These are phyloP conservation scores for Amanita inopinata DNA, from an alignment of 768 basidiomycete species.

Conservation along the genomic window DNA sequence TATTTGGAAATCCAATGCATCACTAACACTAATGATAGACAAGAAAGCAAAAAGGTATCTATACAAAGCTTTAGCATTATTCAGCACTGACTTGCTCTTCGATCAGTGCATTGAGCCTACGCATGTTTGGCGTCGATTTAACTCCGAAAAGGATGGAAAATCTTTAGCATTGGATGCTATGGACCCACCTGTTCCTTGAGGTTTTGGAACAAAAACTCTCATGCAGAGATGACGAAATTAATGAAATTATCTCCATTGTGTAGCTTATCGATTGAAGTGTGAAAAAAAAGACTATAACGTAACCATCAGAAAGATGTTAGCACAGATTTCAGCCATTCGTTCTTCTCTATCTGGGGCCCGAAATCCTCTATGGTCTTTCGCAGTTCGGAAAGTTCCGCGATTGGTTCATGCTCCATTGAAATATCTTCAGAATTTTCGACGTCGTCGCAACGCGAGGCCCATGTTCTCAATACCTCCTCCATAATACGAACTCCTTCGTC, in stretches of 20 bases:
- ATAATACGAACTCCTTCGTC: constrained; percentile 78
- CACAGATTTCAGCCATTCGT: constrained; percentile 66
- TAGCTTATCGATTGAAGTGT: too few species aligned
- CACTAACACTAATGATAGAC: constrained; percentile 87
- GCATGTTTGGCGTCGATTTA: constrained; percentile 76
- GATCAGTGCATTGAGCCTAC: constrained; percentile 75
- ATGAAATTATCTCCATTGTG: too few species aligned
- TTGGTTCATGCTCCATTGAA: constrained; percentile 27
- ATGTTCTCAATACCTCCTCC: constrained; percentile 65
- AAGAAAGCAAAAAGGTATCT: constrained; percentile 90
- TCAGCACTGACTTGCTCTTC: constrained; percentile 1
- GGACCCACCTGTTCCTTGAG: too few species aligned
- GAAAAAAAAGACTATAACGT: neutral
- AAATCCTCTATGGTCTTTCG: constrained; percentile 56
- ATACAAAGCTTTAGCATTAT: neutral
- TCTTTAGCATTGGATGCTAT: too few species aligned
- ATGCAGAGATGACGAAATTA: neutral
- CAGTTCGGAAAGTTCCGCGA: constrained; percentile 39
- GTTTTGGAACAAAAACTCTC: too few species aligned
- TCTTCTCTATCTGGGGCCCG: constrained; percentile 61
- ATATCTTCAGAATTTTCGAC: constrained; percentile 41
- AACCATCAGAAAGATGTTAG: constrained; percentile 28
- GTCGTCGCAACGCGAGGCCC: constrained; percentile 33
- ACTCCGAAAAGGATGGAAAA: constrained; percentile 34
- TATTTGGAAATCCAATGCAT: constrained; percentile 89